Percentiles rank a stretch among this genome's conserved stretches.
Evolutionary conservation across 2,329 filamentous ascomycete genomes (phyloP).

Genomic region (Sporothrix globosa): DNA sequence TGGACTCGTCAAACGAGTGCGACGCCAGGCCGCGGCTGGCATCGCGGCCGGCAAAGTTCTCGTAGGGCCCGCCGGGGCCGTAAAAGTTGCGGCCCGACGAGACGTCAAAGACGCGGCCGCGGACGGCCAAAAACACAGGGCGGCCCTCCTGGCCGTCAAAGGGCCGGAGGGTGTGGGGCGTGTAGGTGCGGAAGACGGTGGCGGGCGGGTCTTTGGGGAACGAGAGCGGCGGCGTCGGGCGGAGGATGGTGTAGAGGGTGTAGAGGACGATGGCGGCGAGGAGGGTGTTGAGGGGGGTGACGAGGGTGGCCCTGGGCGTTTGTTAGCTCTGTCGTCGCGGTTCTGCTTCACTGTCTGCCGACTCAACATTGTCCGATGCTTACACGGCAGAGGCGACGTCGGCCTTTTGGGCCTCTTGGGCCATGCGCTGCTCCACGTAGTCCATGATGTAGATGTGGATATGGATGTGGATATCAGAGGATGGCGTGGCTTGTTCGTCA

Average conservation of each 20-base stretch:
- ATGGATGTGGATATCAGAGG: neutral
- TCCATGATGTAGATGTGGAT: conserved; percentile 50
- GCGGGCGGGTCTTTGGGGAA: conserved; percentile 60
- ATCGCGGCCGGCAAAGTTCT: conserved; percentile 93
- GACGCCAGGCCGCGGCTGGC: conserved; percentile 84
- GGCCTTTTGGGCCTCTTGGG: conserved; percentile 56
- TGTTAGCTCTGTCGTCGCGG: neutral
- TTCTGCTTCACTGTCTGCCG: neutral
- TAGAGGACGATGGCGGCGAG: conserved; percentile 61
- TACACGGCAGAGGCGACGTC: conserved; percentile 34
- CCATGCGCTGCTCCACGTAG: conserved; percentile 60
- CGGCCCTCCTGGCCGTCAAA: conserved; percentile 75
- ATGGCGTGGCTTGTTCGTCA: neutral
- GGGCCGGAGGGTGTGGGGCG: conserved; percentile 77
- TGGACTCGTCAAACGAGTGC: conserved; percentile 91
- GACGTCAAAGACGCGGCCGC: conserved; percentile 90
- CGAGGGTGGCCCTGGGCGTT: conserved; percentile 48
- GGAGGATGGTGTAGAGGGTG: conserved; percentile 60
- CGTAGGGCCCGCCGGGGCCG: conserved; percentile 90
- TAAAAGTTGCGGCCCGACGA: conserved; percentile 88
- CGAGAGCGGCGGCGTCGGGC: conserved; percentile 51
- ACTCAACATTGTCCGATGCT: neutral
- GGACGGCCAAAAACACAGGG: conserved; percentile 89
- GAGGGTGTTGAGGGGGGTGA: conserved; percentile 66
- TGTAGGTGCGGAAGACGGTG: conserved; percentile 70